Percentiles rank a stretch among this genome's conserved stretches.
Conservation (phyloP, 2,329 filamentous ascomycete species). For the Epicoccum sorghinum region DNA sequence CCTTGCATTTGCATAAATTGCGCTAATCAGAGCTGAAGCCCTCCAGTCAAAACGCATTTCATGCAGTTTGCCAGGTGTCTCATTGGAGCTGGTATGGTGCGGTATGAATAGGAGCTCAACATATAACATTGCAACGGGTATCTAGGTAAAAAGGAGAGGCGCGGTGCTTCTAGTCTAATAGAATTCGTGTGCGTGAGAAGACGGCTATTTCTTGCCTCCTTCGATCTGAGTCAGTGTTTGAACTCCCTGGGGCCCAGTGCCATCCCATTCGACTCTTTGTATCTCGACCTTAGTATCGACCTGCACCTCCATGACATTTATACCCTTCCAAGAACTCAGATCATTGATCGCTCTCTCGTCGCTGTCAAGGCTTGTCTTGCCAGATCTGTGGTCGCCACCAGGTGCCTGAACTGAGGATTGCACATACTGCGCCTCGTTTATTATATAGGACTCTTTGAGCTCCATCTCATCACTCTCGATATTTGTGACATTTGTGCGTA, state of each 20-base stretch:
- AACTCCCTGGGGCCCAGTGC: slow-evolving; percentile 3
- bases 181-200: too few species aligned
- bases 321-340: slow-evolving; percentile 15
- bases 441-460: slow-evolving; percentile 21
- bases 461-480: slow-evolving; percentile 31
- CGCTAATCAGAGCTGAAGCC: too few species aligned
- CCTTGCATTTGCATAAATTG: too few species aligned
- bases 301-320: slow-evolving; percentile 27
- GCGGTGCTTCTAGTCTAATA: too few species aligned
- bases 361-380: slow-evolving; percentile 23
- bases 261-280: slow-evolving; percentile 27
- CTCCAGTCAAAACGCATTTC: too few species aligned
- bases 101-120: too few species aligned
- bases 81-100: too few species aligned
- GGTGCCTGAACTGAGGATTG: neutral
- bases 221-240: slow-evolving; percentile 15
- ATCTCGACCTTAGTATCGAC: slow-evolving; percentile 40
- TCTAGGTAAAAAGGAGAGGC: too few species aligned
- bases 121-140: too few species aligned
- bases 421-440: slow-evolving; percentile 16
- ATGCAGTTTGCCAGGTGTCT: too few species aligned
- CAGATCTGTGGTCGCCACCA: slow-evolving; percentile 11
- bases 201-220: slow-evolving; percentile 9
- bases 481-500: slow-evolving; percentile 6
- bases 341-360: slow-evolving; percentile 26